These are phyloP conservation scores for Dillenia turbinata DNA, from an alignment of 164 flowering plant species.

Conservation along the genomic window DNA sequence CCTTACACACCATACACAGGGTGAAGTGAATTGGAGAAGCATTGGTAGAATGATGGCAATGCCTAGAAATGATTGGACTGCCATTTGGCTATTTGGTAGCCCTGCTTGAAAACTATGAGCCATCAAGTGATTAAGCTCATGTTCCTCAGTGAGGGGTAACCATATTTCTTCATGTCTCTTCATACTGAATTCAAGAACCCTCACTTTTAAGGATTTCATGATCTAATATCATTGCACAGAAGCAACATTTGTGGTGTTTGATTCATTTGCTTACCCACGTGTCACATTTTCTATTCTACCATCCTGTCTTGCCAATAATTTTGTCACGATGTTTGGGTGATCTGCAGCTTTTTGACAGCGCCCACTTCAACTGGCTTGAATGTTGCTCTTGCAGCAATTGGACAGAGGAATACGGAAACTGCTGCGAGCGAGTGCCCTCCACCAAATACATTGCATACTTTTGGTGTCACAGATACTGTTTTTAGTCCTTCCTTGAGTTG, in stretches of 20 bases:
- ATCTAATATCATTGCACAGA: not conserved
- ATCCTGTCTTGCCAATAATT: not conserved
- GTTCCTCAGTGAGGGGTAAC: no score
- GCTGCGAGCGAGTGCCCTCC: slow-evolving; percentile 13
- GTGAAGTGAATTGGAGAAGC: no score
- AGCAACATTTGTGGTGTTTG: not conserved
- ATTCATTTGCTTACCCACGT: not conserved
- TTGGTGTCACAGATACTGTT: slow-evolving; percentile 45
- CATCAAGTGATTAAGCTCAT: no score
- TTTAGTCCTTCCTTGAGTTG: slow-evolving; percentile 30
- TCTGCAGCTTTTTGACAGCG: slow-evolving; percentile 71
- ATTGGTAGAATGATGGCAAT: no score
- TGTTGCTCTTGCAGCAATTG: slow-evolving; percentile 48
- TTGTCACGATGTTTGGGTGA: slow-evolving; percentile 1
- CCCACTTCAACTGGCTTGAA: slow-evolving; percentile 67
- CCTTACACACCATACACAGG: no score
- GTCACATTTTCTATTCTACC: not conserved
- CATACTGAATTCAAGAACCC: no score
- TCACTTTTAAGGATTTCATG: not conserved
- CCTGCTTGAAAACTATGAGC: no score
- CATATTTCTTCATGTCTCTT: no score
- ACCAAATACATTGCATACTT: slow-evolving; percentile 16
- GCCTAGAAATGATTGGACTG: no score
- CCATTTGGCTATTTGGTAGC: no score
- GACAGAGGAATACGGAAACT: slow-evolving; percentile 21